Conservation (phyloP, 2,329 filamentous ascomycete genomes). For the Penicillium brasilianum region DNA sequence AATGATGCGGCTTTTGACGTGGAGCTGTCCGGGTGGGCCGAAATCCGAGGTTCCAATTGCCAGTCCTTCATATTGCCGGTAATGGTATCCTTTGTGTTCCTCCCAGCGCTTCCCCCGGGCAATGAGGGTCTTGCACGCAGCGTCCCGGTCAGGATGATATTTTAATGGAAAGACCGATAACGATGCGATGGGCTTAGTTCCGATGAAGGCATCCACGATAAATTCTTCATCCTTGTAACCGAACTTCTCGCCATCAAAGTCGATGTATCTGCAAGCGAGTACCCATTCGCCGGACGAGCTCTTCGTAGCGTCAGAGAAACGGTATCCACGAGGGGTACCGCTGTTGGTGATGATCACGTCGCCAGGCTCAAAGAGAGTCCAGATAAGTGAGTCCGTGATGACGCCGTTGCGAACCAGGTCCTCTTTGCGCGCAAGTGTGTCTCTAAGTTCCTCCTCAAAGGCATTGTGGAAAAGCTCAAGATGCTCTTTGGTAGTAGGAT, state of each 20-base stretch:
- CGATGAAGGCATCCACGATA: constrained; percentile 20
- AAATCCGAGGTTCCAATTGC: constrained; percentile 38
- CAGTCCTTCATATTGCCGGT: constrained; percentile 56
- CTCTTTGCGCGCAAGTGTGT: constrained; percentile 55
- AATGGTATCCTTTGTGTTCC: constrained; percentile 54
- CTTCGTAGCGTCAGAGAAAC: constrained; percentile 5
- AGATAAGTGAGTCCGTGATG: constrained; percentile 57
- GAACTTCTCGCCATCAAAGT: constrained; percentile 29
- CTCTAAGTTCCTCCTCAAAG: constrained; percentile 58
- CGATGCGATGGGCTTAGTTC: constrained; percentile 50
- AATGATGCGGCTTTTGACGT: constrained; percentile 56
- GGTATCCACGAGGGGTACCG: constrained; percentile 17
- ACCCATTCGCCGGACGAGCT: constrained; percentile 15
- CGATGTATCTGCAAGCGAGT: constrained; percentile 20
- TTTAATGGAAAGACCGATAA: constrained; percentile 53
- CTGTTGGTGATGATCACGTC: constrained; percentile 20
- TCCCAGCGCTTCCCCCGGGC: constrained; percentile 55
- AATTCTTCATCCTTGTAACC: constrained; percentile 17
- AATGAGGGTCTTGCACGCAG: constrained; percentile 48
- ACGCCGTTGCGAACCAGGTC: constrained; percentile 60
- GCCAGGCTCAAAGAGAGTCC: constrained; percentile 46
- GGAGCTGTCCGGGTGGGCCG: constrained; percentile 30
- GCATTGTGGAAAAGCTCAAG: constrained; percentile 54
- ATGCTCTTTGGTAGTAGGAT: constrained; percentile 54
- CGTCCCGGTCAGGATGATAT: constrained; percentile 49